Evolutionary conservation across 352 stramenopile genomes (phyloP).

Genomic region (Phytopythium montanum): DNA sequence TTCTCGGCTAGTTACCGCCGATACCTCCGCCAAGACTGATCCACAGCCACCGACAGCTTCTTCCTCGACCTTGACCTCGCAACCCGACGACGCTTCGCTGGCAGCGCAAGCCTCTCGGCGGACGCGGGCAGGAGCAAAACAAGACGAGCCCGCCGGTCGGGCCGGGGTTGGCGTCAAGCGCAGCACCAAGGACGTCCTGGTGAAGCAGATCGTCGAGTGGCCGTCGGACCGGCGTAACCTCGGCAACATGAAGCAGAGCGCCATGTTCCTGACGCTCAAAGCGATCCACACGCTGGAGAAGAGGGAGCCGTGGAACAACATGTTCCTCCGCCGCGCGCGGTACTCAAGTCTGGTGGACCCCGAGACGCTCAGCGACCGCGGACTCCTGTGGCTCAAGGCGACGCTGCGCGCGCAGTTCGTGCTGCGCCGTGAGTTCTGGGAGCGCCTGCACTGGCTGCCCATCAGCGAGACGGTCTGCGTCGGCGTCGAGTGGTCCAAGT

Average conservation of each 20-base stretch:
- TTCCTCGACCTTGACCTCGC: background rate
- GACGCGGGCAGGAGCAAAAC: conserved; percentile 12
- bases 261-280: conserved; percentile 22
- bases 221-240: conserved; percentile 37
- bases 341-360: conserved; percentile 30
- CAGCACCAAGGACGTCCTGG: conserved; percentile 1
- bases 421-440: conserved; percentile 42
- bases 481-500: conserved; percentile 30
- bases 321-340: conserved; percentile 28
- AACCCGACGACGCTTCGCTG: background rate
- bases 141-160: background rate
- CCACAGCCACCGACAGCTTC: background rate
- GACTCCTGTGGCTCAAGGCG: conserved; percentile 23
- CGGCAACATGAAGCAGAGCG: conserved; percentile 36
- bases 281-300: conserved; percentile 19
- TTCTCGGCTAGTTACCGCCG: background rate
- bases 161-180: conserved; percentile 2
- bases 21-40: background rate
- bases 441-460: conserved; percentile 40
- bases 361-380: conserved; percentile 16
- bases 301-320: conserved; percentile 35
- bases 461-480: conserved; percentile 42
- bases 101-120: background rate
- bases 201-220: conserved; percentile 37
- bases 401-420: conserved; percentile 41